phyloP scores from a whole-genome alignment of 345 rosid species.

The Sisymbrium irio region DNA sequence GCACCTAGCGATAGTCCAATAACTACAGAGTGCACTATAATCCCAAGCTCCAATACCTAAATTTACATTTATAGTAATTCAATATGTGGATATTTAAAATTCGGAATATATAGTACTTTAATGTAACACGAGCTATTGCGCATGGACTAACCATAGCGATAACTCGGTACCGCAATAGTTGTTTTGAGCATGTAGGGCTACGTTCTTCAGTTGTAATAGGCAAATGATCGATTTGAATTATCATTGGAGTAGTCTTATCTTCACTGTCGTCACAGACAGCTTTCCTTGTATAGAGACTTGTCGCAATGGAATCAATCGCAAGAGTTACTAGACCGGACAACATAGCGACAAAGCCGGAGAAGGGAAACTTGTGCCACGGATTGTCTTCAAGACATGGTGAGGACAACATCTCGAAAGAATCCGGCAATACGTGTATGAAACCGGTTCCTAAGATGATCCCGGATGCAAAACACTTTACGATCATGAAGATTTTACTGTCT shows the following conservation, averaged over 20 bases:
- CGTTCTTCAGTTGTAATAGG: not conserved
- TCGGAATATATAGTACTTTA: not conserved
- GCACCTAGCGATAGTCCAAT: not conserved
- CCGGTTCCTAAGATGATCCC: slow-evolving; percentile 83
- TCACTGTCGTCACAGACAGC: not conserved
- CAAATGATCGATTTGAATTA: not conserved
- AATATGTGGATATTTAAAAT: not conserved
- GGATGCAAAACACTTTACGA: slow-evolving; percentile 65
- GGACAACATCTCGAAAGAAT: slow-evolving; percentile 72
- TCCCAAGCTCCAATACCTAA: not conserved
- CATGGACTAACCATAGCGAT: not conserved
- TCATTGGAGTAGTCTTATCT: not conserved
- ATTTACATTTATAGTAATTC: not conserved
- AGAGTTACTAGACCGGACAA: slow-evolving; percentile 60
- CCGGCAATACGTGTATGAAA: slow-evolving; percentile 84
- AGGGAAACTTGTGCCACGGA: slow-evolving; percentile 84
- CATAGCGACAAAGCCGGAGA: slow-evolving; percentile 77
- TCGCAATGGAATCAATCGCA: slow-evolving; percentile 67
- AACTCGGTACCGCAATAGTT: not conserved
- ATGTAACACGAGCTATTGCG: not conserved
- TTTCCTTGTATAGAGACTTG: not conserved
- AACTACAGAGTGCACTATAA: not conserved
- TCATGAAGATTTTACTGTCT: slow-evolving; percentile 47
- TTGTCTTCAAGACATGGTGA: slow-evolving; percentile 58
- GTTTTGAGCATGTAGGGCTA: not conserved